phyloP scores from a whole-genome alignment of 805 yeast genomes.

The Metschnikowia borealis region DNA sequence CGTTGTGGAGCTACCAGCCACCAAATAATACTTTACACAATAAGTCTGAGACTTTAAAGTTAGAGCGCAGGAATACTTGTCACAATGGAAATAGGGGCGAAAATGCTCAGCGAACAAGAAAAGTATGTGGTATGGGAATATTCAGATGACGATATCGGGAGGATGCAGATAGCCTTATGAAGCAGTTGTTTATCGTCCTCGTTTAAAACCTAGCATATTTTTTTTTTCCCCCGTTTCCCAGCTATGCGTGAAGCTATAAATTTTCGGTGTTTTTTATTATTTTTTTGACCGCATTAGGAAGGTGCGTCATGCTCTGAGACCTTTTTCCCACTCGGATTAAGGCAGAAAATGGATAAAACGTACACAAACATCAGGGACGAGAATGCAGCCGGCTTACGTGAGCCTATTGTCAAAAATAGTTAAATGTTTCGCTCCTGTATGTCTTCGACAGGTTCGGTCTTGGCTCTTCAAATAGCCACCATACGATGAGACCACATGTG shows the following conservation, averaged over 20 bases:
- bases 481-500: neutral
- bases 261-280: conserved; percentile 4
- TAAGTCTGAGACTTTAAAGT: neutral
- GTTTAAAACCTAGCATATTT: neutral
- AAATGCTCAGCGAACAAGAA: neutral
- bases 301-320: conserved; percentile 4
- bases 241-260: neutral
- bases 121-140: neutral
- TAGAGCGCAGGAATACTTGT: neutral
- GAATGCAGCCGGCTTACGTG: neutral
- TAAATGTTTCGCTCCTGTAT: neutral
- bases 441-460: neutral
- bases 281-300: conserved; percentile 5
- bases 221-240: conserved; percentile 1
- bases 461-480: neutral
- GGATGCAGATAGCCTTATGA: conserved; percentile 4
- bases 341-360: conserved; percentile 10
- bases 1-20: neutral
- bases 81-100: neutral
- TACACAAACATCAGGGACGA: conserved; percentile 8
- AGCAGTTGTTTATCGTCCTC: conserved; percentile 3
- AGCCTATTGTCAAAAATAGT: neutral
- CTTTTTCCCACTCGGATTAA: neutral
- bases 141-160: neutral
- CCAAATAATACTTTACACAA: neutral